Percentiles rank a stretch among this genome's conserved stretches.
Conservation (phyloP, 2,329 filamentous ascomycete genomes). For the Xylariomycetidae sp. region DNA sequence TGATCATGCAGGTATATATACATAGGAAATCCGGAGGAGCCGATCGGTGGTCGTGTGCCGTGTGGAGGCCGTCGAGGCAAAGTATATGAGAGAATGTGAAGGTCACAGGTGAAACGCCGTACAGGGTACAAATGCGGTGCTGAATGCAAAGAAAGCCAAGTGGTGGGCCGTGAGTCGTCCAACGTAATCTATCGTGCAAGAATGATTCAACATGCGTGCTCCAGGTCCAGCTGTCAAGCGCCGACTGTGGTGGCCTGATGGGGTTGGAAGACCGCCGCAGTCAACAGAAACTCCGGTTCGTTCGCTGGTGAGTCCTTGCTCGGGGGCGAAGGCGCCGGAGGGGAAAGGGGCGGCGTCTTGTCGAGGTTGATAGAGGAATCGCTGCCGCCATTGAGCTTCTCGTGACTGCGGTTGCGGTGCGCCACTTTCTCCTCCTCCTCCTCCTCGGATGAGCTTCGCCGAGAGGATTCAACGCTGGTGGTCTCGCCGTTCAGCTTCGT, state of each 20-base stretch:
- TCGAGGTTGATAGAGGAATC: slow-evolving; percentile 13
- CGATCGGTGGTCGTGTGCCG: too few species aligned
- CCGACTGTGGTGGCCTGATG: slow-evolving; percentile 9
- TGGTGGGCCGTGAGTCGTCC: too few species aligned
- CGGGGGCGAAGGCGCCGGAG: slow-evolving; percentile 30
- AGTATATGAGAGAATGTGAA: too few species aligned
- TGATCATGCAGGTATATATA: too few species aligned
- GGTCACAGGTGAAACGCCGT: too few species aligned
- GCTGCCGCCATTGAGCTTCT: slow-evolving; percentile 36
- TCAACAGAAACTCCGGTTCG: slow-evolving; percentile 37
- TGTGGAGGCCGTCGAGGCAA: too few species aligned
- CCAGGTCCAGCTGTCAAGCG: too few species aligned
- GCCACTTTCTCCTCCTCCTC: slow-evolving; percentile 36
- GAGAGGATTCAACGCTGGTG: slow-evolving; percentile 13
- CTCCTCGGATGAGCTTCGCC: slow-evolving; percentile 22
- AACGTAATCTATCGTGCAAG: too few species aligned
- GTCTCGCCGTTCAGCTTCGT: slow-evolving; percentile 35
- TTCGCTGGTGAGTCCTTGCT: slow-evolving; percentile 25
- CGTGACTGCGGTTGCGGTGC: slow-evolving; percentile 45
- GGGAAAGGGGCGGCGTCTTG: slow-evolving; percentile 25
- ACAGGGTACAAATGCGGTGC: too few species aligned
- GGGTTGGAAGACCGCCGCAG: slow-evolving; percentile 45
- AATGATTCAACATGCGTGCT: too few species aligned
- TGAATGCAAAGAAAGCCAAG: too few species aligned
- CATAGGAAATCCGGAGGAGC: too few species aligned